phyloP scores from a whole-genome alignment of 192 early-diverging fungal genomes.

The Bifiguratus adelaidae region DNA sequence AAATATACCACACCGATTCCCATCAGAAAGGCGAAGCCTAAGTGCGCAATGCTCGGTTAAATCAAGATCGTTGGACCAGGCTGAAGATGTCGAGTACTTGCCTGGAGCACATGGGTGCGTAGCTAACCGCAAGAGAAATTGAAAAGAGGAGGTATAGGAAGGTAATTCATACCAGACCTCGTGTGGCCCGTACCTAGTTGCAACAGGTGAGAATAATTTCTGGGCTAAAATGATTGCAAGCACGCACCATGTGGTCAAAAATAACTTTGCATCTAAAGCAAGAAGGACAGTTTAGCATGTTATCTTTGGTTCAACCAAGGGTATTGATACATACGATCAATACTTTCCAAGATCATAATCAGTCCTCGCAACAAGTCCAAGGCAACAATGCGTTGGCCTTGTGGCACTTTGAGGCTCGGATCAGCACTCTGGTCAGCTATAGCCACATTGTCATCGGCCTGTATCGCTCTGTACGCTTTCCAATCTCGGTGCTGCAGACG shows the following conservation, averaged over 20 bases:
- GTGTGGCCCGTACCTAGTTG: background rate
- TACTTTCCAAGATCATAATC: slow-evolving; percentile 5
- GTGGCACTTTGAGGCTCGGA: too few relatives aligned
- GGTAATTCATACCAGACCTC: background rate
- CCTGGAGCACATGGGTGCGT: slow-evolving; percentile 6
- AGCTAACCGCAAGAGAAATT: background rate
- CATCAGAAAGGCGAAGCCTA: background rate
- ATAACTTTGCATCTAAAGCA: background rate
- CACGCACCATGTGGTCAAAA: background rate
- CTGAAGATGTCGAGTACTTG: background rate
- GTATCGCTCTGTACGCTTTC: too few relatives aligned
- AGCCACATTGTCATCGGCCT: too few relatives aligned
- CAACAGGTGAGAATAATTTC: background rate
- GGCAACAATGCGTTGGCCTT: slow-evolving; percentile 5
- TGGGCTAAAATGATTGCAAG: background rate
- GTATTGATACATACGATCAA: slow-evolving; percentile 2
- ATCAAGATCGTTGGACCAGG: background rate
- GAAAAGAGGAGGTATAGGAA: background rate
- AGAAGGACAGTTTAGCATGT: background rate
- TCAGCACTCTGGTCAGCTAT: too few relatives aligned
- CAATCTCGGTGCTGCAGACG: too few relatives aligned
- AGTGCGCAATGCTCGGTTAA: background rate
- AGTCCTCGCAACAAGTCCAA: slow-evolving; percentile 7
- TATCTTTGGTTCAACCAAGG: background rate
- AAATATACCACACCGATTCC: slow-evolving; percentile 6